phyloP scores from a whole-genome alignment of 2,329 filamentous ascomycete species.

The Colletotrichum cereale region DNA sequence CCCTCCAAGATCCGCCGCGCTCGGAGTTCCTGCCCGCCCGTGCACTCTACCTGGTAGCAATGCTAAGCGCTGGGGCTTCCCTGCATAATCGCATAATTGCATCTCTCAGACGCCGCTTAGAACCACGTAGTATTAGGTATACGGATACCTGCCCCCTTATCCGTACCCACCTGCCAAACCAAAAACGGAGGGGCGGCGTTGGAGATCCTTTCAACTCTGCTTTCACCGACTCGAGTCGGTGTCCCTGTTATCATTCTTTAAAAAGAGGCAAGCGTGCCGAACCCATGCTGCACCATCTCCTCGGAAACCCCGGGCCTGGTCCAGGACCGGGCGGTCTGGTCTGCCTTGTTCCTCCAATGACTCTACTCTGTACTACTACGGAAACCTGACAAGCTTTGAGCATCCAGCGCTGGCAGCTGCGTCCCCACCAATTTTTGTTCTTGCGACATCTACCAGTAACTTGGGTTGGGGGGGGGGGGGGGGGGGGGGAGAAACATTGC shows the following conservation, averaged over 20 bases:
- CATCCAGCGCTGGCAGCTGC: background rate
- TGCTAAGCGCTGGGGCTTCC: conserved; percentile 8
- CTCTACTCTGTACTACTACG: too few relatives aligned
- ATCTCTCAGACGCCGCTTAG: conserved; percentile 3
- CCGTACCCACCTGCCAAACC: conserved; percentile 10
- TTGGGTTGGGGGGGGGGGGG: background rate
- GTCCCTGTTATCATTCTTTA: conserved; percentile 12
- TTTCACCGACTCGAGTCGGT: conserved; percentile 31
- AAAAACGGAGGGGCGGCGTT: conserved; percentile 4
- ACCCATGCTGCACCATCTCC: conserved; percentile 25
- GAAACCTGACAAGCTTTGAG: conserved; percentile 23
- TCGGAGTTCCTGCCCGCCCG: conserved; percentile 21
- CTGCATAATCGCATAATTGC: conserved; percentile 29
- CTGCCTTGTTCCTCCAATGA: conserved; percentile 9
- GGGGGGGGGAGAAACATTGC: background rate
- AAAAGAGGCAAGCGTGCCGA: background rate
- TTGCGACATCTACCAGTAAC: conserved; percentile 1
- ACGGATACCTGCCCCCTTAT: conserved; percentile 23
- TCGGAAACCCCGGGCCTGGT: conserved; percentile 32
- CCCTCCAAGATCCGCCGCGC: conserved; percentile 16
- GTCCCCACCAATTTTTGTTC: background rate
- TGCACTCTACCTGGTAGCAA: background rate
- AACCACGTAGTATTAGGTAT: too few relatives aligned
- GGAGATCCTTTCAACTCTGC: conserved; percentile 16
- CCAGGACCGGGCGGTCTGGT: conserved; percentile 4